Conservation (phyloP, 345 rosid genomes). For the Pugionium dolabratum region DNA sequence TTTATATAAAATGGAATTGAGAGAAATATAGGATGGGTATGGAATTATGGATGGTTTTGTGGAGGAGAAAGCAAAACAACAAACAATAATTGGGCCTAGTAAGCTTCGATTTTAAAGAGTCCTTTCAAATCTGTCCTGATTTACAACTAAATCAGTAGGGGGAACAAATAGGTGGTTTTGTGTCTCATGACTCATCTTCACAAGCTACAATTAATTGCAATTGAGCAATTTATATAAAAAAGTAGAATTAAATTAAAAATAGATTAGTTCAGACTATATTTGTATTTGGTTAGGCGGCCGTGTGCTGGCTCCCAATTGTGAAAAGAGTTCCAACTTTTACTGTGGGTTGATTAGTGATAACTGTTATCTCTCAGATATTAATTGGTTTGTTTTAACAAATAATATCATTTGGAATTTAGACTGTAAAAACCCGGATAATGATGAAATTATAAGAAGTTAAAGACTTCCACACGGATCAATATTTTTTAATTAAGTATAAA, state of each 20-base stretch:
- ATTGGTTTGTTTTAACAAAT: no score
- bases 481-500: no score
- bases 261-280: constrained; percentile 13
- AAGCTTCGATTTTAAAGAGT: background rate
- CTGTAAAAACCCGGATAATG: no score
- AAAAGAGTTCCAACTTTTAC: constrained; percentile 29
- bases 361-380: no score
- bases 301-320: constrained; percentile 28
- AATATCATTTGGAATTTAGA: no score
- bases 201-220: constrained; percentile 28
- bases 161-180: constrained; percentile 34
- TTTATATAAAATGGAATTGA: no score
- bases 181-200: constrained; percentile 25
- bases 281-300: constrained; percentile 17
- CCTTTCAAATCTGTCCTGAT: background rate
- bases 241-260: background rate
- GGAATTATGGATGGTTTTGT: background rate
- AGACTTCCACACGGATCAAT: no score
- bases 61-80: background rate
- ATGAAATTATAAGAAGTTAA: no score
- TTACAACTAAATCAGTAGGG: constrained; percentile 1
- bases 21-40: background rate
- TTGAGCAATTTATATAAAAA: background rate
- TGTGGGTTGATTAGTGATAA: constrained; percentile 20
- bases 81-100: background rate